These are phyloP conservation scores for Hortaea werneckii DNA, from an alignment of 2,329 filamentous ascomycete genomes.

Conservation along the genomic window DNA sequence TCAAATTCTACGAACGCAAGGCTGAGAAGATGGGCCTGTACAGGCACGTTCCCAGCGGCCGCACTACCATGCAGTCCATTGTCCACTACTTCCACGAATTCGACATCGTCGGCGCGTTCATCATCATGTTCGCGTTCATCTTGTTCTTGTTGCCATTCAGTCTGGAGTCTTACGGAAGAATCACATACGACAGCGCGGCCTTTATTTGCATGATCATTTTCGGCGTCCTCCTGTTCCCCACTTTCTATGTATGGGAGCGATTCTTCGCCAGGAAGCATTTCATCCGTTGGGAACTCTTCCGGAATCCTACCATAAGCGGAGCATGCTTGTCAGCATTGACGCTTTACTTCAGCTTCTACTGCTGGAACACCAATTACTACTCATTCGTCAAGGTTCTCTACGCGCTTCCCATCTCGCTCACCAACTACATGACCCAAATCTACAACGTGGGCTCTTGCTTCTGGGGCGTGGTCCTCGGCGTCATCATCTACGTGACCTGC, in stretches of 20 bases:
- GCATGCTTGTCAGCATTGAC: slow-evolving; percentile 30
- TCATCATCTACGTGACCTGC: slow-evolving; percentile 36
- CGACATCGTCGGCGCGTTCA: slow-evolving; percentile 19
- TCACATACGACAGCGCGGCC: slow-evolving; percentile 26
- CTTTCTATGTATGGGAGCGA: slow-evolving; percentile 49
- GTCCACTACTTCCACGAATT: slow-evolving; percentile 23
- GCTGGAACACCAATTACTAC: slow-evolving; percentile 31
- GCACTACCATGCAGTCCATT: slow-evolving; percentile 15
- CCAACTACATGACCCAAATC: slow-evolving; percentile 24
- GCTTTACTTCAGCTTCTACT: slow-evolving; percentile 40
- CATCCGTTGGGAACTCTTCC: slow-evolving; percentile 44
- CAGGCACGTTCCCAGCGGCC: slow-evolving; percentile 8
- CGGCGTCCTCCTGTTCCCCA: slow-evolving; percentile 20
- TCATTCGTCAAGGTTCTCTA: slow-evolving; percentile 40
- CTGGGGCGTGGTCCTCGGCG: slow-evolving; percentile 38
- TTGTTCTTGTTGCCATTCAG: slow-evolving; percentile 62
- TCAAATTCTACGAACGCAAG: slow-evolving; percentile 20
- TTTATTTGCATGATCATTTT: slow-evolving; percentile 31
- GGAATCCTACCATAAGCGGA: slow-evolving; percentile 41
- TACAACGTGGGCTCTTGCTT: slow-evolving; percentile 32
- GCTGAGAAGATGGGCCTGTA: slow-evolving; percentile 21
- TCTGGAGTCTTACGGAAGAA: slow-evolving; percentile 31
- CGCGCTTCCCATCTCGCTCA: slow-evolving; percentile 28
- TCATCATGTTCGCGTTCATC: slow-evolving; percentile 41
- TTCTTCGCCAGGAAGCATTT: slow-evolving; percentile 48